Base-by-base conservation (phyloP, 208 protist genomes). In the Acanthamoeba healyi region DNA sequence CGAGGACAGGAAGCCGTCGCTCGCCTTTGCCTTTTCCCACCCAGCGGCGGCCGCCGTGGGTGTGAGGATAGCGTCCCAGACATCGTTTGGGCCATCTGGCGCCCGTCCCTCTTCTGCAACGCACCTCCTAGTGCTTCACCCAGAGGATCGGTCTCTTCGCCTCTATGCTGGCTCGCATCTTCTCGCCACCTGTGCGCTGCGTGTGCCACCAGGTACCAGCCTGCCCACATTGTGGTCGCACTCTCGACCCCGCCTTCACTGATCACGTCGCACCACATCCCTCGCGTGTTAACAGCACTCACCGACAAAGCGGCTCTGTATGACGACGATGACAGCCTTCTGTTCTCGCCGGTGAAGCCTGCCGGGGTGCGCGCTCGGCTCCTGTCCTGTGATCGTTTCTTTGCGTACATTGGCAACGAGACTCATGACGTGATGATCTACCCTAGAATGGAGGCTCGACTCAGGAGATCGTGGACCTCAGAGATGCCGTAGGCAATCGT, bases 101-200 rank as follows among this genome's bases (percentile, higher is more conserved):
- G 70, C 24, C 70, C 1, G 61, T 0, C 58, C 22, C 58, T 26
- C n/a, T 22, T 29, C 29, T 1, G 70, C 70, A 22, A 79, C 70
- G 70, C 70, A 79, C n/a, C 32, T 79, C 4, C 70, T 79, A 6
- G 36, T 79, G 36, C 24, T 79, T 5, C 70, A 79, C 38, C 70
- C 70, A 12, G 19, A 79, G 36, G 70, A 79, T 38, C 14, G 36
- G 24, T 79, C 70, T 17, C 70, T 79, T 4, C 70, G 70, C 24
- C 70, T 79, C 24, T 79, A 79, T 38, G 70, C 70, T 5, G 70
- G 70, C 19, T 14, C 70, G 32, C 70, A 79, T 24, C n/a, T 79
- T 19, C 70, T 79, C 70, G 70, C 70, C 22, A 36, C 22, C 36
- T 79, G 70, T 36, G 42, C 70, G 17, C 22, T 79, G 36, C 70